Evolutionary conservation across 2,329 filamentous ascomycete species (phyloP).

Genomic region (Fusarium xyrophilum): DNA sequence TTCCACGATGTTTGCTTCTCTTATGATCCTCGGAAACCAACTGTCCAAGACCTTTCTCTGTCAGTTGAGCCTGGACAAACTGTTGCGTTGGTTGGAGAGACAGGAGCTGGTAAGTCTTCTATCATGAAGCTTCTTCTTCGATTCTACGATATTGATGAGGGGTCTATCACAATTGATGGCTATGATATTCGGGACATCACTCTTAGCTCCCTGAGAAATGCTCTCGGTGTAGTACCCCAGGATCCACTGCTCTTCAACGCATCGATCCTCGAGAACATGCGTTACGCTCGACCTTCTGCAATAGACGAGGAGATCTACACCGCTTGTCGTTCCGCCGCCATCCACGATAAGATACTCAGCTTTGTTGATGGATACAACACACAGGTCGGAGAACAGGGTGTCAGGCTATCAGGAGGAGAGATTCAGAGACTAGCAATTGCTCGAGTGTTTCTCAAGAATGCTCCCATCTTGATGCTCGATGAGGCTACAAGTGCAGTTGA

Average conservation of each 20-base stretch:
- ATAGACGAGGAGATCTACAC: slow-evolving; percentile 65
- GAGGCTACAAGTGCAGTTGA: slow-evolving; percentile 68
- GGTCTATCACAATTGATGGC: slow-evolving; percentile 63
- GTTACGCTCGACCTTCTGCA: slow-evolving; percentile 67
- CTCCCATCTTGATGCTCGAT: slow-evolving; percentile 69
- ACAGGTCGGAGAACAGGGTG: slow-evolving; percentile 63
- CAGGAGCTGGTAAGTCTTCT: slow-evolving; percentile 68
- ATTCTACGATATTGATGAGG: slow-evolving; percentile 64
- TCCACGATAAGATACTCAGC: slow-evolving; percentile 68
- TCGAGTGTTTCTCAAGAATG: slow-evolving; percentile 59
- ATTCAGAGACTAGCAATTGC: slow-evolving; percentile 64
- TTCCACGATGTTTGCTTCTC: slow-evolving; percentile 63
- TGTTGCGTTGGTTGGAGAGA: slow-evolving; percentile 67
- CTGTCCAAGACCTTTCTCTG: slow-evolving; percentile 58
- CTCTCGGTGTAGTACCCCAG: slow-evolving; percentile 70
- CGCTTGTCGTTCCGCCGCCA: slow-evolving; percentile 66
- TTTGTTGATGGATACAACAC: slow-evolving; percentile 61
- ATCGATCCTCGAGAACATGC: slow-evolving; percentile 69
- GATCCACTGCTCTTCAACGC: slow-evolving; percentile 70
- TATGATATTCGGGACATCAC: slow-evolving; percentile 67
- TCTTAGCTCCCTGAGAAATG: slow-evolving; percentile 62
- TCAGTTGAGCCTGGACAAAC: slow-evolving; percentile 60
- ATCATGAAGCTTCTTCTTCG: slow-evolving; percentile 66
- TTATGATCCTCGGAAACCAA: slow-evolving; percentile 61
- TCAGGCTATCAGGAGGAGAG: slow-evolving; percentile 62